Conservation (phyloP, 257 asterid species). For the Paraleonurus japonicus region DNA sequence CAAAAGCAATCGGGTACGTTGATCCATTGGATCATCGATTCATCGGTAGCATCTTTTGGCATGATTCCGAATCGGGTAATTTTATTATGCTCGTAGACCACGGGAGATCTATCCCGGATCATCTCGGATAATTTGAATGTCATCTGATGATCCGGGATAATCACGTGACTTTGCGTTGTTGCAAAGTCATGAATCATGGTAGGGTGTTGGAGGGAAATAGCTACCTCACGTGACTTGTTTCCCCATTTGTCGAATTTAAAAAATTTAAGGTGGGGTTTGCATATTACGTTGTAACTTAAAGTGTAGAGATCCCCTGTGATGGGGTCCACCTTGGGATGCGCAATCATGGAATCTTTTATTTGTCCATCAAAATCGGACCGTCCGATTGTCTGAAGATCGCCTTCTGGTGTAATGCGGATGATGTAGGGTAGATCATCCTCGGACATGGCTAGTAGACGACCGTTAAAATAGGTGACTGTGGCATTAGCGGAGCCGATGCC, state of each 20-base stretch:
- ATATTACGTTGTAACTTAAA: conserved; percentile 41
- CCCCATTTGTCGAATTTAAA: conserved; percentile 40
- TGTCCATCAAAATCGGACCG: conserved; percentile 47
- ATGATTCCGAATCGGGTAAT: conserved; percentile 48
- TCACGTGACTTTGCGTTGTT: conserved; percentile 46
- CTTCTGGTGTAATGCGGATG: conserved; percentile 32
- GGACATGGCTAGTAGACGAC: conserved; percentile 51
- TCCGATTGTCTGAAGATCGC: conserved; percentile 48
- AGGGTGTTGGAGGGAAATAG: conserved; percentile 38
- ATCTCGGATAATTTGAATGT: conserved; percentile 53
- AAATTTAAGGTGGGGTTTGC: conserved; percentile 45
- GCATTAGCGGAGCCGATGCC: conserved; percentile 57
- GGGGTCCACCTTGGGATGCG: conserved; percentile 69
- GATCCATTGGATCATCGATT: conserved; percentile 45
- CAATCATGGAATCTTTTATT: conserved; percentile 41
- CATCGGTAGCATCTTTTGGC: conserved; percentile 32
- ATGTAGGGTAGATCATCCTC: conserved; percentile 63
- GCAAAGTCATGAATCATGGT: conserved; percentile 69
- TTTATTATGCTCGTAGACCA: conserved; percentile 39
- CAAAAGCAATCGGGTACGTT: conserved; percentile 55
- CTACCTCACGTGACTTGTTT: conserved; percentile 43
- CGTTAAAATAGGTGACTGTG: conserved; percentile 47
- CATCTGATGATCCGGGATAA: conserved; percentile 67
- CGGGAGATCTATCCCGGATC: conserved; percentile 50
- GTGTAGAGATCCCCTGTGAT: conserved; percentile 51